phyloP scores from a whole-genome alignment of 2,329 filamentous ascomycete species.

The Pleoardoris graminearum region DNA sequence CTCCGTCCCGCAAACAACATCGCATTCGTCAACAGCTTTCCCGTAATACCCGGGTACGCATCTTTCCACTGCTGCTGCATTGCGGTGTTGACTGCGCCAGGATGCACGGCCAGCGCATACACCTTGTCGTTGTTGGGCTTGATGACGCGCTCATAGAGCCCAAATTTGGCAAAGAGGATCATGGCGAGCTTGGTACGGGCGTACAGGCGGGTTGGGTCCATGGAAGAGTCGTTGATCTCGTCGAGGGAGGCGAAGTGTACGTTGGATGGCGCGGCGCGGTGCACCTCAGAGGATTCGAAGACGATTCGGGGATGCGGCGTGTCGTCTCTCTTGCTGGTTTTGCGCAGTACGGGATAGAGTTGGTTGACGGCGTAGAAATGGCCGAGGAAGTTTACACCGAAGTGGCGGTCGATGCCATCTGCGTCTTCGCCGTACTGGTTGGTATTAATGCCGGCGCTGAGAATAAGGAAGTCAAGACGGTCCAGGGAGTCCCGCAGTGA shows the following conservation, averaged over 20 bases:
- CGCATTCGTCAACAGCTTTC: constrained; percentile 43
- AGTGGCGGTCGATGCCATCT: constrained; percentile 48
- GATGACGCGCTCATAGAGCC: constrained; percentile 48
- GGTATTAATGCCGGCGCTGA: constrained; percentile 51
- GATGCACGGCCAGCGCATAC: constrained; percentile 50
- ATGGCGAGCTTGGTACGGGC: constrained; percentile 50
- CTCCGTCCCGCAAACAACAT: constrained; percentile 44
- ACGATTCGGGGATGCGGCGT: constrained; percentile 47
- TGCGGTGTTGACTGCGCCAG: constrained; percentile 47
- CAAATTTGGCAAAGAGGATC: constrained; percentile 51
- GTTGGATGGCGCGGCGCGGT: constrained; percentile 41
- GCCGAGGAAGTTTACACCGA: constrained; percentile 51
- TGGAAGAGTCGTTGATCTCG: constrained; percentile 48
- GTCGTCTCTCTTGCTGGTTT: constrained; percentile 45
- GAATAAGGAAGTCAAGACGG: constrained; percentile 49
- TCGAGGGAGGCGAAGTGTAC: constrained; percentile 47
- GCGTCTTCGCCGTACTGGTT: constrained; percentile 46
- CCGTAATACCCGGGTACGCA: constrained; percentile 49
- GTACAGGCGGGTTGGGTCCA: constrained; percentile 46
- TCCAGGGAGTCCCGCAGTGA: constrained; percentile 41
- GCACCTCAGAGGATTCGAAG: constrained; percentile 49
- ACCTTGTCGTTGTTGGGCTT: constrained; percentile 48
- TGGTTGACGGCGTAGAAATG: constrained; percentile 51
- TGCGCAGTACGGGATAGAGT: constrained; percentile 50
- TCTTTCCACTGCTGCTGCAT: constrained; percentile 55